Conservation (phyloP, 768 basidiomycete genomes). For the Pisolithus orientalis region DNA sequence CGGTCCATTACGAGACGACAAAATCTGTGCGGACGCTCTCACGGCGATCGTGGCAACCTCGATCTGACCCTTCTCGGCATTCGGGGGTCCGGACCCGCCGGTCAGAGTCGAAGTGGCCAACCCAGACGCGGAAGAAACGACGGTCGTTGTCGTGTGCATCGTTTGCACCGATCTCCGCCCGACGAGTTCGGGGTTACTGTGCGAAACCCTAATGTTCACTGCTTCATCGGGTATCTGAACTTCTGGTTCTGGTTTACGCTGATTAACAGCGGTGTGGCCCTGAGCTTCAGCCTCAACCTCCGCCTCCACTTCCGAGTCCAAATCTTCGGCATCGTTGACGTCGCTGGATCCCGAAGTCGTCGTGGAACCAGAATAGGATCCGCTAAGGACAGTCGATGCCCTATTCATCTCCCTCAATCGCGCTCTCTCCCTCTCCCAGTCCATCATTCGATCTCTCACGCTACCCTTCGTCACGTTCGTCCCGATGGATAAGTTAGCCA, state of each 20-base stretch:
- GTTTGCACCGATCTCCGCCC: conserved; percentile 7
- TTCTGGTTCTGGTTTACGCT: background rate
- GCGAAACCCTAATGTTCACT: background rate
- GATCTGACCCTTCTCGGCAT: conserved; percentile 22
- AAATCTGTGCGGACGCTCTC: conserved; percentile 23
- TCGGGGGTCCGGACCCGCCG: conserved; percentile 3
- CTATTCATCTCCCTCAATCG: conserved; percentile 61
- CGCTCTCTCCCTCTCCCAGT: conserved; percentile 72
- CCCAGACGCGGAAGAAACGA: conserved; percentile 13
- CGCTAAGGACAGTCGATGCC: conserved; percentile 19
- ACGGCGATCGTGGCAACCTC: conserved; percentile 26
- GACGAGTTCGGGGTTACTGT: background rate
- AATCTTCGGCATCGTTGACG: conserved; percentile 18
- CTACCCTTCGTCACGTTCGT: conserved; percentile 22
- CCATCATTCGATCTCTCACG: conserved; percentile 56
- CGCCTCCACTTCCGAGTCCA: conserved; percentile 20
- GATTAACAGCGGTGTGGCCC: conserved; percentile 4
- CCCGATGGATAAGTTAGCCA: conserved; percentile 12
- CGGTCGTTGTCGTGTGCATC: conserved; percentile 5
- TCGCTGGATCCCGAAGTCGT: background rate
- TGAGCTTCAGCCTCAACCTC: conserved; percentile 19
- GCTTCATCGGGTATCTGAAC: background rate
- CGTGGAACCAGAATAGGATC: conserved; percentile 5
- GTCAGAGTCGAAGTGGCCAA: conserved; percentile 1
- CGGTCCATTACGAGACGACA: conserved; percentile 20